phyloP scores from a whole-genome alignment of 1,284 basidiomycete species.

The Ustilago xerochloae region DNA sequence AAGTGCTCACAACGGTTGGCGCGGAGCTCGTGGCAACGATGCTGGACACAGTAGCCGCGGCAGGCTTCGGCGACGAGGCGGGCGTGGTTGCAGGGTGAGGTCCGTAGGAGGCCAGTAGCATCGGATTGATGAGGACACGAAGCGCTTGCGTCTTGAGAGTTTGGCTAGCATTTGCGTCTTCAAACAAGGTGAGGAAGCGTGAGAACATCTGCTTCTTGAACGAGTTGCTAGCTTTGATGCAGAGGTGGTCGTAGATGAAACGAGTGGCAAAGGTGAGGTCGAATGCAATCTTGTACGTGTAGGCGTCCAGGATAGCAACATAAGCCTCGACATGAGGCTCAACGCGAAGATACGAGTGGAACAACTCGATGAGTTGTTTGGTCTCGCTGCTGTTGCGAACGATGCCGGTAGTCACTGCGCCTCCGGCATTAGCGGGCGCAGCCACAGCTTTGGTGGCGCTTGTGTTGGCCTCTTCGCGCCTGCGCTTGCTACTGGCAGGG shows the following conservation, averaged over 20 bases:
- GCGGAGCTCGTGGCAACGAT: conserved; percentile 5
- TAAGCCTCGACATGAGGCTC: conserved; percentile 84
- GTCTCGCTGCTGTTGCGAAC: conserved; percentile 71
- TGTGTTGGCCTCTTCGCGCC: conserved; percentile 55
- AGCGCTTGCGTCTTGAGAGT: conserved; percentile 87
- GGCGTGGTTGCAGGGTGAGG: conserved; percentile 25
- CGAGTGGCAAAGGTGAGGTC: conserved; percentile 84
- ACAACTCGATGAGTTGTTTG: conserved; percentile 78
- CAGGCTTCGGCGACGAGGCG: conserved; percentile 24
- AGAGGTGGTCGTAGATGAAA: conserved; percentile 89
- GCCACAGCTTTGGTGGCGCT: conserved; percentile 33
- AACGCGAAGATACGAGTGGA: conserved; percentile 71
- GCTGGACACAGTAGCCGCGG: background rate
- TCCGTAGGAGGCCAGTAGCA: conserved; percentile 79
- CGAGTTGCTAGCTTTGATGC: conserved; percentile 72
- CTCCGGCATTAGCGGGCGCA: conserved; percentile 12
- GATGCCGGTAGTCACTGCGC: conserved; percentile 4
- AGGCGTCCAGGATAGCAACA: conserved; percentile 87
- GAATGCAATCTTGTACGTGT: conserved; percentile 82
- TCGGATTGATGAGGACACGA: conserved; percentile 88
- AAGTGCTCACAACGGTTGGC: background rate
- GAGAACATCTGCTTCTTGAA: conserved; percentile 85
- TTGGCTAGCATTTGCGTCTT: conserved; percentile 76
- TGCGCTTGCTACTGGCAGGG: conserved; percentile 43
- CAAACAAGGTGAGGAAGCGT: conserved; percentile 87